Conservation (phyloP, 1,284 basidiomycete species). For the Schizophyllum amplum region DNA sequence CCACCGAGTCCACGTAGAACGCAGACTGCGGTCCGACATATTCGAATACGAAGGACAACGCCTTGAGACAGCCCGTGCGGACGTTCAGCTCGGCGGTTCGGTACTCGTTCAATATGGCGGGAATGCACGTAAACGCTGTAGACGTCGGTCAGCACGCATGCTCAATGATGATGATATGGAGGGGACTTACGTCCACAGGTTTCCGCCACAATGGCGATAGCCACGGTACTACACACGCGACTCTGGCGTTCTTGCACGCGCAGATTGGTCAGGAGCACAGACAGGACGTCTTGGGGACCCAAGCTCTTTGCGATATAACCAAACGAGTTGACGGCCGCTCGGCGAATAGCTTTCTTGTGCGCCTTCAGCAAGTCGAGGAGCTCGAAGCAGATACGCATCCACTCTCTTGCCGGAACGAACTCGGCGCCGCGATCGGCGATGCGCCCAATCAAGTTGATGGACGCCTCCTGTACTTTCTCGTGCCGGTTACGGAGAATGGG, state of each 20-base stretch:
- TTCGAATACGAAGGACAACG: constrained; percentile 97
- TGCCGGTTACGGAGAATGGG: constrained; percentile 98
- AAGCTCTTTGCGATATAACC: constrained; percentile 99
- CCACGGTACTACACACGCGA: constrained; percentile 97
- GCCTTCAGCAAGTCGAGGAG: constrained; percentile 95
- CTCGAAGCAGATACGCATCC: constrained; percentile 99
- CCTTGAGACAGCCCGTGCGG: constrained; percentile 98
- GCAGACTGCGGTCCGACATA: constrained; percentile 99
- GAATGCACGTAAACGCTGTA: constrained; percentile 94
- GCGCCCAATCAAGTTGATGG: constrained; percentile 98
- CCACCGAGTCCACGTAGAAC: constrained; percentile 95
- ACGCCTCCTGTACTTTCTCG: constrained; percentile 99
- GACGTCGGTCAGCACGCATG: constrained; percentile 15
- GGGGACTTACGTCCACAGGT: constrained; percentile 82
- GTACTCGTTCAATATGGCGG: constrained; percentile 98
- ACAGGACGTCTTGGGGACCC: constrained; percentile 97
- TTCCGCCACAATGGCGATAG: constrained; percentile 96
- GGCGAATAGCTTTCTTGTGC: constrained; percentile 98
- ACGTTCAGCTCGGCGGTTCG: constrained; percentile 97
- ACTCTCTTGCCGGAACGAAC: constrained; percentile 96
- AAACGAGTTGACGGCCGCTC: constrained; percentile 98
- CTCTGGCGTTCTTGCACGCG: constrained; percentile 98
- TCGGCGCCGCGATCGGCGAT: constrained; percentile 99
- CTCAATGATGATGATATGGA: constrained; percentile 4
- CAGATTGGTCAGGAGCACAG: constrained; percentile 92